Base-by-base conservation (phyloP, 78 protist species). In the Pelomyxa schiedti region DNA sequence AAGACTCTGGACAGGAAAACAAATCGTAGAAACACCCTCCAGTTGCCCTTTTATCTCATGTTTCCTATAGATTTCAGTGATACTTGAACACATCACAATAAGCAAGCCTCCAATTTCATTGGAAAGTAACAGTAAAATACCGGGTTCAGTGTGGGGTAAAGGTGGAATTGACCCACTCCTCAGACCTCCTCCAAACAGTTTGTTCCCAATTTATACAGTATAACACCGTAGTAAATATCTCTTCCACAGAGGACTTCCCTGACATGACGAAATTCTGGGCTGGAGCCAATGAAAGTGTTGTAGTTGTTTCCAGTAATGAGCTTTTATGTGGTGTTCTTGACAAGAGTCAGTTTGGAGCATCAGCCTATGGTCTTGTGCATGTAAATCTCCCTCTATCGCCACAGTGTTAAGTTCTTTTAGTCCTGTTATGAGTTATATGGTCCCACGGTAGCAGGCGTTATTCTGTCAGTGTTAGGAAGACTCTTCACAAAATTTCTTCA, bases 1-100 rank as follows among this genome's bases (percentile, higher is more conserved):
- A 1, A 75, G 68, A 38, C 58, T 86, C 39, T 97, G 97, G 96
- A 75, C 97, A 8, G 99, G 99, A 52, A 97, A 97, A 87, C 99
- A 97, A 80, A 72, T 94, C 38, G 58, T 88, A 22, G n/a, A n/a
- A n/a, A n/a, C n/a, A n/a, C n/a, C 29, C 81, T 0, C n/a, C 77
- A 36, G 24, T 9, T 66, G 65, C 28, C 70, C 29, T 9, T 16
- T 36, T 22, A 1, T 77, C 26, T 37, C 35, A 2, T 70, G 37
- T 70, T 8, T 66, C 65, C 16, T 77, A 35, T 3, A 37, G 6
- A 63, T 75, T 36, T 37, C 82, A 24, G 84, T 92, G 3, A 74
- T 90, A 0, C 65, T 93, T 3, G 24, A 58, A 30, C 83, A 89
- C 74, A 39, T 93, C 52, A 77, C 93, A 42, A 75, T 42, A 38